phyloP scores from a whole-genome alignment of 768 basidiomycete species.

The Mycena rebaudengoi region DNA sequence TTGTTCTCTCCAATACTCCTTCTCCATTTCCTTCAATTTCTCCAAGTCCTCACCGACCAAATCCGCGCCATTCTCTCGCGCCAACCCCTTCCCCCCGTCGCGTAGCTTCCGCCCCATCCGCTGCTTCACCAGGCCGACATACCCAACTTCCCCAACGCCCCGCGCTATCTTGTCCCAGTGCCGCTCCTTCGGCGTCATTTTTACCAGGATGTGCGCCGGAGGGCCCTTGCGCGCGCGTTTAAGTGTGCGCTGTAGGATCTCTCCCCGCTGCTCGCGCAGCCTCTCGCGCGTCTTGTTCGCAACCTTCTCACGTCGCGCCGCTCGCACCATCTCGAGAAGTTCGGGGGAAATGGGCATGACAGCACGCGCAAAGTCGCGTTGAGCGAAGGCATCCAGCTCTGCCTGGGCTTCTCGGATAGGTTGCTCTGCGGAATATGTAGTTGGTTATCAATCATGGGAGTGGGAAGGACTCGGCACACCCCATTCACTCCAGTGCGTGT shows the following conservation, averaged over 20 bases:
- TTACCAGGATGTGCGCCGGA: constrained; percentile 66
- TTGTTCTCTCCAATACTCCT: constrained; percentile 19
- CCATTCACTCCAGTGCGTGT: constrained; percentile 44
- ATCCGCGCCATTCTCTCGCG: constrained; percentile 33
- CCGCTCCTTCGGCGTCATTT: constrained; percentile 59
- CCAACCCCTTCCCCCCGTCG: constrained; percentile 22
- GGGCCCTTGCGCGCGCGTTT: constrained; percentile 61
- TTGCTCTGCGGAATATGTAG: constrained; percentile 41
- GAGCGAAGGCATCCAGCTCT: constrained; percentile 43
- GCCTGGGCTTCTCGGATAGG: constrained; percentile 43
- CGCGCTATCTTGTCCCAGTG: constrained; percentile 59
- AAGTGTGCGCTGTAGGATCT: constrained; percentile 59
- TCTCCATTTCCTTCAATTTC: constrained; percentile 37
- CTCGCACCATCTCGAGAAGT: constrained; percentile 57
- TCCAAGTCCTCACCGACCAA: constrained; percentile 47
- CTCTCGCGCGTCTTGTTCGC: constrained; percentile 71
- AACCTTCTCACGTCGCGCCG: constrained; percentile 68
- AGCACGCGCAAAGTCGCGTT: constrained; percentile 52
- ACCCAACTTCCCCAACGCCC: constrained; percentile 72
- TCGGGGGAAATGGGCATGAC: constrained; percentile 53
- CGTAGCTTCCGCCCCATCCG: constrained; percentile 58
- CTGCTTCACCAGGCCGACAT: constrained; percentile 71
- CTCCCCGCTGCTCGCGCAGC: constrained; percentile 70
- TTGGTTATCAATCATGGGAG: not conserved
- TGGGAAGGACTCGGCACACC: constrained; percentile 42